These are phyloP conservation scores for Vitis hybrid DNA, from an alignment of 177 flowering plant genomes.

Conservation along the genomic window DNA sequence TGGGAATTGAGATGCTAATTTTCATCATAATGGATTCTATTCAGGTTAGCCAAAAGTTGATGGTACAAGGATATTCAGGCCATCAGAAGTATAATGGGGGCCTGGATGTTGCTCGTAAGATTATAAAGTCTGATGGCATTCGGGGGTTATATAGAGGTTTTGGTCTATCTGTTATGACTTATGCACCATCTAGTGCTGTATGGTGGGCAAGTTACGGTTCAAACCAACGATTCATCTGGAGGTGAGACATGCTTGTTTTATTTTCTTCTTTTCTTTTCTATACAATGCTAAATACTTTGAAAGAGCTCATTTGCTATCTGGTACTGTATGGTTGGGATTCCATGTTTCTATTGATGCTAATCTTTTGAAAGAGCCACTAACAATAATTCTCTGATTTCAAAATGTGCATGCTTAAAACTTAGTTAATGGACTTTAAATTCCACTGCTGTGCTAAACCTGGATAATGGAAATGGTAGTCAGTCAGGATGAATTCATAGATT, in stretches of 20 bases:
- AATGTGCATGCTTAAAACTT: background rate
- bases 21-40: background rate
- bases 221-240: slow-evolving; percentile 91
- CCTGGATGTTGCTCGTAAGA: slow-evolving; percentile 83
- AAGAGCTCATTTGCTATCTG: no score
- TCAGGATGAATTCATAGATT: background rate
- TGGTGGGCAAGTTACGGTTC: slow-evolving; percentile 99
- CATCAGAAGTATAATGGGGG: slow-evolving; percentile 85
- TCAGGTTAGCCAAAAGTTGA: slow-evolving; percentile 92
- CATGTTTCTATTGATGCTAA: no score
- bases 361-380: background rate
- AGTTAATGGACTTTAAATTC: no score
- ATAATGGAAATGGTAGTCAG: background rate
- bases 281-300: no score
- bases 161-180: slow-evolving; percentile 89
- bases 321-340: no score
- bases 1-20: background rate
- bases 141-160: slow-evolving; percentile 93
- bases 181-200: slow-evolving; percentile 98
- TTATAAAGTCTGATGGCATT: slow-evolving; percentile 74
- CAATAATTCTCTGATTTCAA: background rate
- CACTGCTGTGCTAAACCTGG: background rate
- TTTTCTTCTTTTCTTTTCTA: background rate
- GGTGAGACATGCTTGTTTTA: slow-evolving; percentile 42
- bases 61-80: slow-evolving; percentile 99